Base-by-base conservation (phyloP, 805 yeast species). In the Yamadazyma endophytica region DNA sequence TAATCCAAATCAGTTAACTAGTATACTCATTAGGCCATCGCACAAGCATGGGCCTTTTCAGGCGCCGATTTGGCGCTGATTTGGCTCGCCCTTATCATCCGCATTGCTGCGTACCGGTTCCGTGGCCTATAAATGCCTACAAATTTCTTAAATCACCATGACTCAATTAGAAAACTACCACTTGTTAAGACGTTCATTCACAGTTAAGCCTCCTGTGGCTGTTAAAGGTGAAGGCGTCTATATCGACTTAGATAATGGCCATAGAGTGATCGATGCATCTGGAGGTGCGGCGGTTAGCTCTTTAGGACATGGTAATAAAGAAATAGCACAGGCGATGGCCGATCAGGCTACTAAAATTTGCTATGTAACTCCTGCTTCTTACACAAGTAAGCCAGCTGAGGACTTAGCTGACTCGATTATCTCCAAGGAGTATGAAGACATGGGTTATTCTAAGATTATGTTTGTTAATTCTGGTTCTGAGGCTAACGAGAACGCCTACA, bases 381-480 rank as follows among this genome's bases (percentile, higher is more conserved):
- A 46, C 13, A 44, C 44, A 9, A 49, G 48, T 31, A 28, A 49
- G 17, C 41, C 44, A 28, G 43, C 52, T 24, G 47, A 50, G 31
- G 39, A 34, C 4, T 42, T 50, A 32, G 49, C 49, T 11, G 18
- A 26, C 13, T 31, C 46, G 20, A 46, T 48, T 26, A 40, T 44
- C 29, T 20, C 41, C 35, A 62, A 59, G 9, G 53, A 56, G 33
- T 63, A 70, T 8, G 68, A 69, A 32, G 36, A 42, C 11, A 66
- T 61, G 11, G 59, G 65, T 7, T 65, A 65, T 43, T 56, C 54
- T 20, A 48, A 59, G 25, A 70, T 67, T 2, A 49, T 61, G 17
- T 63, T 60, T 47, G 58, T 41, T n/a, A 37, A 45, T 13, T 51
- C 55, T 3, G 56, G 56, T 3, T 46, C 52, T 8, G 56, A 51